Base-by-base conservation (phyloP, 2,329 filamentous ascomycete species). In the Gnomoniopsis smithogilvyi region DNA sequence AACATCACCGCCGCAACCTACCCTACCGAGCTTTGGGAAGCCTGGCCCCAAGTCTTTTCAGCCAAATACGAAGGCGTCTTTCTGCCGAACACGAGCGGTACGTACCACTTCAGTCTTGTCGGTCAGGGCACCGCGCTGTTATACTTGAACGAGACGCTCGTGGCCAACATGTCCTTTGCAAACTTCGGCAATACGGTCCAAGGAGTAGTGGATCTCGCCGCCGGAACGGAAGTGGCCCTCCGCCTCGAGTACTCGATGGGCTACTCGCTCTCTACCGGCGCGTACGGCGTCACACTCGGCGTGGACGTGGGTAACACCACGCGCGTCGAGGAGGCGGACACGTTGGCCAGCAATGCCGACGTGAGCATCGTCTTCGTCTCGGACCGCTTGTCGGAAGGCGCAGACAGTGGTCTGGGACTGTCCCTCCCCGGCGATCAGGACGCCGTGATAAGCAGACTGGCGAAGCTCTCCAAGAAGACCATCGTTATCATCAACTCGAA, bases 181-280 rank as follows among this genome's bases (percentile, higher is more conserved):
- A 65, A 65, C 43, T 64, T 65, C 19, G 62, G 58, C 15, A 64
- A 59, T 48, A 63, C 60, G 24, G 60, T 65, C 22, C 62, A 65
- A 58, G 63, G 61, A 1, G 54, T 58, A 15, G 52, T 41, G 6
- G 49, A 58, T 17, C 55, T 65, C 19, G 59, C 52, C 19, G 62
- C 59, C 36, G 55, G 48, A 24, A 19, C 54, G 3, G 36, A 63
- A 24, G 60, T 64, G 7, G 24, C 51, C 24, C 59, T 65, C 22
- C 21, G 30, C 3, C 54, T 65, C 11, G 47, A 59, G n/a, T 65
- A 64, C 52, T 14, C 11, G 11, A 51, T 51, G 50, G 50, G 50
- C 30, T 51, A 36, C 19, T 51, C 50, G 11, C 50, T 51, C 50
- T 51, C 50, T 7, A 51, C 50, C 17, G 62, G 59, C 21, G 63